Evolutionary conservation across 768 basidiomycete genomes (phyloP), one percentile per base, ranked within the genome.

Genomic region (Termitomyces sp.): DNA sequence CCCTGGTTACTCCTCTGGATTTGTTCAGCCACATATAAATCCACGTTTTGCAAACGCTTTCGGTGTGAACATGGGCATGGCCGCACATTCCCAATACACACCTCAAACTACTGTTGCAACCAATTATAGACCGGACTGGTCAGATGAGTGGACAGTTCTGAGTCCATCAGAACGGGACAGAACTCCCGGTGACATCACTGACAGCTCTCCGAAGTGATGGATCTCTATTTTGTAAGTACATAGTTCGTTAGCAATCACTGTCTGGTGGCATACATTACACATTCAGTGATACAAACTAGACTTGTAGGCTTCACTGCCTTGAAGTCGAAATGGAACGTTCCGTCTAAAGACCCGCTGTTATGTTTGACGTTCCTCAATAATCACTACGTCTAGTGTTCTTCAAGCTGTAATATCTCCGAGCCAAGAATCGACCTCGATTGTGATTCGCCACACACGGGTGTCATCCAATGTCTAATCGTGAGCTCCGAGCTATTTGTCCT

Each of bases 11-110:
- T 57, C 67, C 36, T 56, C 62, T 56, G 57, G 53, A 3, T 67
- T 64, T 36, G 74, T 90, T n/a, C 88, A 90, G 59, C 90, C 90
- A 6, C 90, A 92, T 63, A 91, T 92, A 55, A 91, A 92, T 61
- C 90, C 90, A 9, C 79, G 85, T 11, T 91, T 92, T 68, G 87
- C 88, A 13, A 79, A 81, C 31, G 71, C 72, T 27, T 87, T 89
- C 58, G 86, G 83, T 23, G 66, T 84, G 53, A 72, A 76, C 46
- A 56, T 79, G 56, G 69, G 63, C 53, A 64, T 64, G 49, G 45
- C 56, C 35, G 48, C 53, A 13, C 60, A 57, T 40, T 45, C 45
- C 40, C 63, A 60, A 33, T 57, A 58, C 41, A 46, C 54, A 50
- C 50, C 50, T 40, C 43, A 63, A 57, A 48, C 31, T 18, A 48